These are phyloP conservation scores for Lactarius evosmus DNA, from an alignment of 768 basidiomycete species.

Conservation along the genomic window DNA sequence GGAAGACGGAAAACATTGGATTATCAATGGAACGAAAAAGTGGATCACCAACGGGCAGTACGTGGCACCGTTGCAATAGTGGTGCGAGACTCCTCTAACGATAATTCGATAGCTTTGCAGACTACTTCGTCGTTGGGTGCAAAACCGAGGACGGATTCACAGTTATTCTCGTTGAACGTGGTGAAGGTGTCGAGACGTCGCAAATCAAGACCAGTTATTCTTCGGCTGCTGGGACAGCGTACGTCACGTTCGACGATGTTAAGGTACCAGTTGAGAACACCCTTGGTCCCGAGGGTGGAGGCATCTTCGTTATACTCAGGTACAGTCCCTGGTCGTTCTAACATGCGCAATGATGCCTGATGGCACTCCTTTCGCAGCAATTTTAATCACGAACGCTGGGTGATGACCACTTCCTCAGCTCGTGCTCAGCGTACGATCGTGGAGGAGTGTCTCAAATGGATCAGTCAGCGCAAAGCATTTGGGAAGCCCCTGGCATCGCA, in stretches of 20 bases:
- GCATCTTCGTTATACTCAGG: slow-evolving; percentile 62
- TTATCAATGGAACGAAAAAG: slow-evolving; percentile 84
- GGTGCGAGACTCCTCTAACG: slow-evolving; percentile 3
- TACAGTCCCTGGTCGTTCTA: slow-evolving; percentile 17
- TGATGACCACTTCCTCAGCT: slow-evolving; percentile 75
- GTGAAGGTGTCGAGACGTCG: slow-evolving; percentile 79
- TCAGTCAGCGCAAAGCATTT: slow-evolving; percentile 84
- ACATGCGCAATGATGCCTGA: not conserved
- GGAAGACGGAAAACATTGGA: slow-evolving; percentile 80
- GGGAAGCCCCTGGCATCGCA: slow-evolving; percentile 83
- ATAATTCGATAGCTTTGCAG: slow-evolving; percentile 38
- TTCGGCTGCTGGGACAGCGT: slow-evolving; percentile 79
- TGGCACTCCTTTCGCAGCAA: slow-evolving; percentile 49
- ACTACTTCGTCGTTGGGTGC: slow-evolving; percentile 67
- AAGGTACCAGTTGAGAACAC: slow-evolving; percentile 86
- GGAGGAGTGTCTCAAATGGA: slow-evolving; percentile 91
- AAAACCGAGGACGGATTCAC: slow-evolving; percentile 75
- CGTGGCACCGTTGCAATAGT: slow-evolving; percentile 25
- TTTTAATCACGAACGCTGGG: slow-evolving; percentile 95
- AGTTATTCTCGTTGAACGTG: slow-evolving; percentile 80
- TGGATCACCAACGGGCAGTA: slow-evolving; percentile 80
- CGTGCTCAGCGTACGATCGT: slow-evolving; percentile 62
- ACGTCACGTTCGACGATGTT: slow-evolving; percentile 79
- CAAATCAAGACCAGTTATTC: slow-evolving; percentile 92
- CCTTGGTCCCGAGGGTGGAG: slow-evolving; percentile 75